phyloP scores from a whole-genome alignment of 192 early-diverging fungal species.

The Coemansia erecta region DNA sequence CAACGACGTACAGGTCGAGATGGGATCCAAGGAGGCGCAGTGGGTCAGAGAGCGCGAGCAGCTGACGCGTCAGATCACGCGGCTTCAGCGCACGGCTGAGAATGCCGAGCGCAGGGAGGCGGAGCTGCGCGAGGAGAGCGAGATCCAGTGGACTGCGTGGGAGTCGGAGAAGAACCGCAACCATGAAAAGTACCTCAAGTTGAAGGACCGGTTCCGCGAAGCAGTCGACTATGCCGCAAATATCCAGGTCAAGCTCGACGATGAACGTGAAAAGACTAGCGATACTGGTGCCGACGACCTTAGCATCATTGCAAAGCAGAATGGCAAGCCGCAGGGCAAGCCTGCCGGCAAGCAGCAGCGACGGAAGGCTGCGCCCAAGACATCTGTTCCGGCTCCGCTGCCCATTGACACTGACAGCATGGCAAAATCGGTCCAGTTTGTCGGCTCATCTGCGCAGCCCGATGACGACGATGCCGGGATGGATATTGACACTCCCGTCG shows the following conservation, averaged over 20 bases:
- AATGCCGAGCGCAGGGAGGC: constrained; percentile 37
- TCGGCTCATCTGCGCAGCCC: too few relatives aligned
- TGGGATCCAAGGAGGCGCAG: constrained; percentile 10
- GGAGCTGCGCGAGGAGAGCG: constrained; percentile 49
- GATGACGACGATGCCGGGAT: neutral
- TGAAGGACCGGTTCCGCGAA: constrained; percentile 33
- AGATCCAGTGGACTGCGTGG: constrained; percentile 39
- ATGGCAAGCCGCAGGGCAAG: neutral
- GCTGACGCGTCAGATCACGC: constrained; percentile 30
- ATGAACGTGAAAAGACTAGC: constrained; percentile 11
- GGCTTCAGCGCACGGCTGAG: constrained; percentile 32
- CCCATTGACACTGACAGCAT: neutral
- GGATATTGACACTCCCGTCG: constrained; percentile 1
- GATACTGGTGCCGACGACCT: neutral
- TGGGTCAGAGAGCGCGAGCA: constrained; percentile 47
- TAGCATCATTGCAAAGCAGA: neutral
- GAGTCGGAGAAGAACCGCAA: constrained; percentile 39
- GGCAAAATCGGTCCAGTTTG: too few relatives aligned
- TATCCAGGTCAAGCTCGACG: constrained; percentile 27
- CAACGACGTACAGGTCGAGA: constrained; percentile 24
- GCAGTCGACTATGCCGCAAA: constrained; percentile 40
- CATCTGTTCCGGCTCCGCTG: neutral
- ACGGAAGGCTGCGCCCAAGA: neutral
- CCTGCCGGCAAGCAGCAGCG: neutral
- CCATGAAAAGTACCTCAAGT: constrained; percentile 38